These are phyloP conservation scores for Oxalis stricta DNA, from an alignment of 441 rosid species.

Conservation along the genomic window DNA sequence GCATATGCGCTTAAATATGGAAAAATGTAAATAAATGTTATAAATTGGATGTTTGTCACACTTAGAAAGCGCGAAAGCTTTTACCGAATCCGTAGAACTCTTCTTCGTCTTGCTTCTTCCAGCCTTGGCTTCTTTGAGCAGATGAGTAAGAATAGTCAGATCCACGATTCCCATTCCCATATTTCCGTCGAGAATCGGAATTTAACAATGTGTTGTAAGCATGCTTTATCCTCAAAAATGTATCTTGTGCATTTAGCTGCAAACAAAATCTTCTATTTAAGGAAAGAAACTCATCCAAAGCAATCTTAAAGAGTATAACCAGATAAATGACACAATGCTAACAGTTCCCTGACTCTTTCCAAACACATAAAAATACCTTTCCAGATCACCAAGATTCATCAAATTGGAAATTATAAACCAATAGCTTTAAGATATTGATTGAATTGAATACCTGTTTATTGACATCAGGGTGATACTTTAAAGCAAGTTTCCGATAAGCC, in stretches of 20 bases:
- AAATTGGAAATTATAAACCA: no score
- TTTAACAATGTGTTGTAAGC: slow-evolving; percentile 72
- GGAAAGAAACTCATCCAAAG: slow-evolving; percentile 1
- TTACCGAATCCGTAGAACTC: slow-evolving; percentile 95
- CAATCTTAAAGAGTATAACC: background rate
- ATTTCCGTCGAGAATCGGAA: slow-evolving; percentile 52
- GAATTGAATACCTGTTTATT: slow-evolving; percentile 61
- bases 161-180: slow-evolving; percentile 27
- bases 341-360: no score
- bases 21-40: background rate
- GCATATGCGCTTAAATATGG: background rate
- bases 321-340: background rate
- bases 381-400: no score
- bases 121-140: slow-evolving; percentile 26
- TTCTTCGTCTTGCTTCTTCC: slow-evolving; percentile 34
- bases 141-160: slow-evolving; percentile 54
- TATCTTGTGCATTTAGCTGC: slow-evolving; percentile 79
- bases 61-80: background rate
- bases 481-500: slow-evolving; percentile 93
- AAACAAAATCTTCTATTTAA: slow-evolving; percentile 14
- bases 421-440: background rate
- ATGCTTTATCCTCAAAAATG: slow-evolving; percentile 85
- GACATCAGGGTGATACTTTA: slow-evolving; percentile 90
- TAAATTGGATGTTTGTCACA: no score
- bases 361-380: no score